phyloP scores from a whole-genome alignment of 306 rosid species.

The Inga leiocalycina region DNA sequence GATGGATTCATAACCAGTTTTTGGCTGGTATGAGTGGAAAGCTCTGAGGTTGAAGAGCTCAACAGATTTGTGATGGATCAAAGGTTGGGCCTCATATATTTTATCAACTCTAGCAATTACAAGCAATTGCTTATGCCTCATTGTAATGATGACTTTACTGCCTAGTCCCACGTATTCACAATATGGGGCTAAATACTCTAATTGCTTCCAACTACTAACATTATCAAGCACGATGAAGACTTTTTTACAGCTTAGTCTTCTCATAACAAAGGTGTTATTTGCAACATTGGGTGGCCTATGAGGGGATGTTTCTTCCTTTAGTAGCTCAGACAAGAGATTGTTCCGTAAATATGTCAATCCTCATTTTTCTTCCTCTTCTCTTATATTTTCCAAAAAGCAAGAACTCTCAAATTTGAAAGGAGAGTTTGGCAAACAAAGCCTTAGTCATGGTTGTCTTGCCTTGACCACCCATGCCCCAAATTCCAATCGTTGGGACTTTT shows the following conservation, averaged over 20 bases:
- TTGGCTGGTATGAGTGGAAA: background rate
- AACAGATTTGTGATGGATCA: background rate
- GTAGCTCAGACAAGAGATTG: too few relatives aligned
- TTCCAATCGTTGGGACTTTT: slow-evolving; percentile 20
- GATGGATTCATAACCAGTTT: too few relatives aligned
- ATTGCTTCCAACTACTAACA: too few relatives aligned
- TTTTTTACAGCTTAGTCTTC: too few relatives aligned
- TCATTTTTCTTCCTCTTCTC: too few relatives aligned
- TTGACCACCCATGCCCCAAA: slow-evolving; percentile 42
- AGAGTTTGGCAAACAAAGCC: slow-evolving; percentile 20
- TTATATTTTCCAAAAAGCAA: too few relatives aligned
- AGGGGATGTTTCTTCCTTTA: too few relatives aligned
- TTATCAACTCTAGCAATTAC: background rate
- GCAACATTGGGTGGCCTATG: too few relatives aligned
- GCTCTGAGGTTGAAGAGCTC: slow-evolving; percentile 6
- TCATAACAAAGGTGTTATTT: too few relatives aligned
- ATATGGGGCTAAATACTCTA: background rate
- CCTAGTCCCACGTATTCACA: background rate
- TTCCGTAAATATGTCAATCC: too few relatives aligned
- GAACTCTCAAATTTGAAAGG: background rate
- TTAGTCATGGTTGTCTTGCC: slow-evolving; percentile 33
- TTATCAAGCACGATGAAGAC: too few relatives aligned
- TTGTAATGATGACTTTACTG: slow-evolving; percentile 9
- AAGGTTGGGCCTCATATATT: background rate
- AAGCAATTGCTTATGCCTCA: background rate